Evolutionary conservation across 345 rosid genomes (phyloP).

Genomic region (Populus ilicifolia): DNA sequence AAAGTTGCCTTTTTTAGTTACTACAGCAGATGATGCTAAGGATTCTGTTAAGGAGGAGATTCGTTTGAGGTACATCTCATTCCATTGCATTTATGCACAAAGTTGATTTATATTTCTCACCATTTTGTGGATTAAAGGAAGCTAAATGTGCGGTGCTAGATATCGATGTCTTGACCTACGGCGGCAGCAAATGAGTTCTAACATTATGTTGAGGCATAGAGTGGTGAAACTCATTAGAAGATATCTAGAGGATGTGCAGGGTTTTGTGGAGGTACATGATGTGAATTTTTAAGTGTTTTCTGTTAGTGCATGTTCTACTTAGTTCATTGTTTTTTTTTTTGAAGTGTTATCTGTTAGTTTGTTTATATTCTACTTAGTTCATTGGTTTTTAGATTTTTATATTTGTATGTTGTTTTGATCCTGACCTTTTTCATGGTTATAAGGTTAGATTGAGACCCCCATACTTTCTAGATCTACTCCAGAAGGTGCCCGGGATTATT

Average conservation of each 20-base stretch:
- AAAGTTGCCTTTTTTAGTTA: conserved; percentile 83
- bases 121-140: not conserved
- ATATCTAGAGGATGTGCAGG: conserved; percentile 79
- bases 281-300: conserved; percentile 3
- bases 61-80: conserved; percentile 63
- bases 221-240: conserved; percentile 85
- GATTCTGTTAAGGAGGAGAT: conserved; percentile 80
- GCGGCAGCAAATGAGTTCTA: conserved; percentile 77
- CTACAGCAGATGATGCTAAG: conserved; percentile 70
- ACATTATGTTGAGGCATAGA: conserved; percentile 74
- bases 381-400: not conserved
- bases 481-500: conserved; percentile 94
- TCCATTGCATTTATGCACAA: not conserved
- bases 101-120: not conserved
- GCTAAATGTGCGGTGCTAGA: conserved; percentile 31
- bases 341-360: not conserved
- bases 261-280: conserved; percentile 69
- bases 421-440: conserved; percentile 42
- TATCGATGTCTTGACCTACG: conserved; percentile 92
- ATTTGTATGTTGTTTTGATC: conserved; percentile 27
- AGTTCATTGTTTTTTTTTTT: not conserved
- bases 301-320: not conserved
- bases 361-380: not conserved
- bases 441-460: conserved; percentile 95
- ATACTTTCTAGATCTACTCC: conserved; percentile 94